Conservation (phyloP, 306 rosid species). For the Vigna reflexopilosa region DNA sequence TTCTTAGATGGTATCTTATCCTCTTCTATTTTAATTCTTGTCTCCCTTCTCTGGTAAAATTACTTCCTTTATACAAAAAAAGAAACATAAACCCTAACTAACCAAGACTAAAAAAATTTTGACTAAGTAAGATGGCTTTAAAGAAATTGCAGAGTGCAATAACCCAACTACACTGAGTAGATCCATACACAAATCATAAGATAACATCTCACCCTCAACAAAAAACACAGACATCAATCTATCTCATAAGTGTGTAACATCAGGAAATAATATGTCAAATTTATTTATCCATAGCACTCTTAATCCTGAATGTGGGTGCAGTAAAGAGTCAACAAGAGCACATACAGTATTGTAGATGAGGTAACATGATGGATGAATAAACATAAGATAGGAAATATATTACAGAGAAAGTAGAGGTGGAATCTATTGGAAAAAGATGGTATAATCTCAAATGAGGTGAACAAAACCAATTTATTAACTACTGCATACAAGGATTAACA, state of each 20-base stretch:
- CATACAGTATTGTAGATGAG: neutral
- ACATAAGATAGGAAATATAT: neutral
- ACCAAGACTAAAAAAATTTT: neutral
- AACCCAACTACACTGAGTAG: neutral
- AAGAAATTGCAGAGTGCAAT: neutral
- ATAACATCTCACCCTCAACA: no score
- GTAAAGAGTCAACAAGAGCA: constrained; percentile 13
- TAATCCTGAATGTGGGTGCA: neutral
- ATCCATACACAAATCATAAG: no score
- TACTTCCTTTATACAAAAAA: no score
- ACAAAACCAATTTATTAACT: neutral
- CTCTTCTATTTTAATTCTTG: neutral
- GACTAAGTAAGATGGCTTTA: neutral
- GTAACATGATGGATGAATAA: neutral
- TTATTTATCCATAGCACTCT: constrained; percentile 1
- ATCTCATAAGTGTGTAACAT: no score
- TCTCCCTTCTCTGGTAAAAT: neutral
- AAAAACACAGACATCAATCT: no score
- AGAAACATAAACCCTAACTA: neutral
- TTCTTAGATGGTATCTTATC: constrained; percentile 6
- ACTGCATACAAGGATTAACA: constrained; percentile 8
- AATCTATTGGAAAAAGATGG: neutral
- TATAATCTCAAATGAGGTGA: neutral
- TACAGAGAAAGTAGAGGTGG: neutral
- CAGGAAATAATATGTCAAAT: neutral